Base-by-base conservation (phyloP, 768 basidiomycete genomes). In the Leucocoprinus birnbaumii region DNA sequence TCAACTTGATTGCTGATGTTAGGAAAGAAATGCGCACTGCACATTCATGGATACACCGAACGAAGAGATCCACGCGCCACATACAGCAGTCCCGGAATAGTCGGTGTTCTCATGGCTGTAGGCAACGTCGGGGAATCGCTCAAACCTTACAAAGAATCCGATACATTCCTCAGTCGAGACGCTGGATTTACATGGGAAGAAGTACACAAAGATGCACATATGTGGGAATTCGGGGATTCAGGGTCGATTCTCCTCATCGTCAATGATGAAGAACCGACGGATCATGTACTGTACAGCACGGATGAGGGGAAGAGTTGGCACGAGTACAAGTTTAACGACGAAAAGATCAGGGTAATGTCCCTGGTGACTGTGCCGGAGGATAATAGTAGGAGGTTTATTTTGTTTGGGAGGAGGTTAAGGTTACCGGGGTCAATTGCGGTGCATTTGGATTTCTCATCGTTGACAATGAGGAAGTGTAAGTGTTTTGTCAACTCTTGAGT, bases 131-230 rank as follows among this genome's bases (percentile, higher is more conserved):
- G 97, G 38, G 88, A 93, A 59, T 65, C 73, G 1, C 82, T 99
- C 1, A 85, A 82, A 0, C 73, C 85, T 0, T 99, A 99, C 72
- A 79, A 76, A 3, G 89, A 98, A 26, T 86, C 87, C 57, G 96
- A 98, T 67, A 97, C 94, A 2, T 98, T 97, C 86, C 80, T 98
- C 40, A 93, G 91, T 53, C 91, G 97, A 3, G 93, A 99, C 62
- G 97, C 85, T 2, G 97, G 97, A 8, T 97, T 97, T 71, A 94
- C 91, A 0, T 99, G 97, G 97, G 85, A 97, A 66, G 97, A 99
- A 72, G 88, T 99, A 0, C 94, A 94, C 75, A 99, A 99, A 67
- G 95, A 96, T 61, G 96, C 97, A 0, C 90, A 98, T 65, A 78
- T 98, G 37, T 99, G 93, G 94, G 94, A 95, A 67, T 98, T 96